Percentiles rank a stretch among this genome's conserved stretches.
phyloP scores from a whole-genome alignment of 2,329 filamentous ascomycete species.

The Colletotrichum abscissum region DNA sequence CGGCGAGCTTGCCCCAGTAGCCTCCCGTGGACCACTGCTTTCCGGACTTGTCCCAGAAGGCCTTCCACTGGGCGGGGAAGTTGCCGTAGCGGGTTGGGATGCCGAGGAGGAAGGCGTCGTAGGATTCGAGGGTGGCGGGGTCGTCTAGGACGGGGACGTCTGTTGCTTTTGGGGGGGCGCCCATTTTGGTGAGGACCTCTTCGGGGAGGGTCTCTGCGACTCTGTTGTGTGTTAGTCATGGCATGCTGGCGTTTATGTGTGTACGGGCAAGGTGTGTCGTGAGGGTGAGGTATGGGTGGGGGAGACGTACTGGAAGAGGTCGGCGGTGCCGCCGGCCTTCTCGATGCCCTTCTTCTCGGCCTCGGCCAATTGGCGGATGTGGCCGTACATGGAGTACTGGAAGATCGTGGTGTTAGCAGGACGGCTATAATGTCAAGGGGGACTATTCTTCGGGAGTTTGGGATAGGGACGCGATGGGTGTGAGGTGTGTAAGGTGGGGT shows the following conservation, averaged over 20 bases:
- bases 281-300: not conserved
- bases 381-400: conserved; percentile 95
- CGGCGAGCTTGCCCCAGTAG: conserved; percentile 89
- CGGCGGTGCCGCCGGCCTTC: conserved; percentile 83
- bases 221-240: conserved; percentile 49
- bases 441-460: not conserved
- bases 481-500: not conserved
- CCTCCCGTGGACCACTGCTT: conserved; percentile 82
- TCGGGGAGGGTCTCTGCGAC: conserved; percentile 86
- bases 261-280: no score
- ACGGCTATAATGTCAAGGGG: not conserved
- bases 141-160: conserved; percentile 73
- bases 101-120: conserved; percentile 89
- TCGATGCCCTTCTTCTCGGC: conserved; percentile 93
- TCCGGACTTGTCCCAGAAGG: conserved; percentile 92
- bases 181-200: conserved; percentile 90
- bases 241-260: no score
- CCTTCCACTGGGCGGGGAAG: conserved; percentile 96
- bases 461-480: not conserved
- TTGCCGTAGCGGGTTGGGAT: conserved; percentile 97
- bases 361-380: conserved; percentile 85
- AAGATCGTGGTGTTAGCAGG: conserved; percentile 13
- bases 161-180: conserved; percentile 81
- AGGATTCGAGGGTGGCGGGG: conserved; percentile 71
- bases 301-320: conserved; percentile 79